Conservation (phyloP, 2,329 filamentous ascomycete genomes). For the Xylaria hypoxylon region DNA sequence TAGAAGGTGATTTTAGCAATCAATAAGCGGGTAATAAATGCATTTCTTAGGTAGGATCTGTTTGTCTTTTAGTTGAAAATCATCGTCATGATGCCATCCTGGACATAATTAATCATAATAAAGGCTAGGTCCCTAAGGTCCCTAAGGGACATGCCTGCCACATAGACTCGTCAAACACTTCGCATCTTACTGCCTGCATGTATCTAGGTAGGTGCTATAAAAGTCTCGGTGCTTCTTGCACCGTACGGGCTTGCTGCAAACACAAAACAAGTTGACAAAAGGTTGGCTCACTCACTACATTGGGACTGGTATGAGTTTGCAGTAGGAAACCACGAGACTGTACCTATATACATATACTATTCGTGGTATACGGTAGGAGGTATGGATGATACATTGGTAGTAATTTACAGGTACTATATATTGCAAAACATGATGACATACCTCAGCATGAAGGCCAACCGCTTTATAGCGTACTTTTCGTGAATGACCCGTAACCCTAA, state of each 20-base stretch:
- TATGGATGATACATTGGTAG: not conserved
- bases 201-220: not conserved
- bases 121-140: constrained; percentile 4
- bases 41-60: constrained; percentile 22
- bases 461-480: constrained; percentile 13
- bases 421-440: constrained; percentile 4
- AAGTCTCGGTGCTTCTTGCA: constrained; percentile 25
- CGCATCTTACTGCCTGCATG: not conserved
- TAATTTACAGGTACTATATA: constrained; percentile 2
- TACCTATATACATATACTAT: not conserved
- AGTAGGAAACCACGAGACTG: not conserved
- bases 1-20: constrained; percentile 1
- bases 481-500: constrained; percentile 24
- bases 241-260: not conserved
- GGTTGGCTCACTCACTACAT: not conserved
- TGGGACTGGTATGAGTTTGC: not conserved
- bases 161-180: constrained; percentile 10
- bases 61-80: constrained; percentile 18
- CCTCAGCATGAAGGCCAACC: not conserved
- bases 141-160: not conserved
- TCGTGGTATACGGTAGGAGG: not conserved
- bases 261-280: constrained; percentile 15
- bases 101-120: not conserved
- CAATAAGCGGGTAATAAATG: constrained; percentile 25
- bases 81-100: not conserved